Base-by-base conservation (phyloP, 192 early-diverging fungal genomes). In the Entomortierella parvispora region DNA sequence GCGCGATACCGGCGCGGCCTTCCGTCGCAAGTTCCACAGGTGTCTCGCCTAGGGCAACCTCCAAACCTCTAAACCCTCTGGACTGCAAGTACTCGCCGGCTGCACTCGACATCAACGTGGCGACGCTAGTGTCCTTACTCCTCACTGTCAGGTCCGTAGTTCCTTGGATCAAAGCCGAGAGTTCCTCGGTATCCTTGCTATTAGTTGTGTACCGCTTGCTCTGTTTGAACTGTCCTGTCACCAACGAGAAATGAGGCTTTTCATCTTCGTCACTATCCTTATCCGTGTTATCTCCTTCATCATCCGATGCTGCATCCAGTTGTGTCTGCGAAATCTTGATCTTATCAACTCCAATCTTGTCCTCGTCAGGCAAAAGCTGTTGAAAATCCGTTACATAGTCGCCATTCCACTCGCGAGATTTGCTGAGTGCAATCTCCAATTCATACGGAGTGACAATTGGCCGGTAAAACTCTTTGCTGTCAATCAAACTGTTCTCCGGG, bases 361-460 rank as follows among this genome's bases (percentile, higher is more conserved):
- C 83, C 18, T 81, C 56, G 22, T 83, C 79, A 0, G 84, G 83
- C 28, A 93, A 62, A 11, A 91, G 70, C 12, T 85, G 81, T 20
- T 85, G 83, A 60, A 94, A 92, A 50, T 90, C 90, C 0, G 89
- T 89, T 23, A 91, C 70, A 58, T 92, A 94, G 40, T 91, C 83
- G 46, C 91, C 91, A 0, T 86, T 87, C 91, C 91, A 94, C 61
- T 90, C 86, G 45, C 75, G 80, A 20, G 85, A 84, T 44, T 86
- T 85, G 74, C 58, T 64, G 20, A 99, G 81, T 0, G 97, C 95
- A 50, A 96, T 77, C 52, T 92, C 88, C 49, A 99, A 80, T 78
- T 99, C 97, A 65, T 86, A 98, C 2, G 96, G 96, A 10, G 97
- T 98, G 0, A 99, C 93, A 26, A 99, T 90, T 6, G 97, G 97